Conservation (phyloP, 1,139 yeast species). For the Sugiyamaella novakii region DNA sequence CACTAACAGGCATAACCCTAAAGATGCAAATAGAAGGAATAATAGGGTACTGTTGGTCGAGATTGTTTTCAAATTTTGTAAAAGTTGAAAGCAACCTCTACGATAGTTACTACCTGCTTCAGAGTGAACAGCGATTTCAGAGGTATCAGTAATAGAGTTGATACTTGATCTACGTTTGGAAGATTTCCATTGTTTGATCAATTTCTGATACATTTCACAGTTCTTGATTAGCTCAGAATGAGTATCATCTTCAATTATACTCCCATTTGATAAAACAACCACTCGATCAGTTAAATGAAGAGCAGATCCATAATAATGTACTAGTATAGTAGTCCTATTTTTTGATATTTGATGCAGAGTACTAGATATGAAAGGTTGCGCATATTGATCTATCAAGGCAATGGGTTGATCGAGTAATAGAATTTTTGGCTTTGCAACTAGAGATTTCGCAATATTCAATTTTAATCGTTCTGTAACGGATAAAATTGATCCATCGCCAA, state of each 20-base stretch:
- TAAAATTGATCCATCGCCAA: constrained; percentile 10
- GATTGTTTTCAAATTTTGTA: not conserved
- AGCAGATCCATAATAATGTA: constrained; percentile 7
- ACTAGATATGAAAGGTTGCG: constrained; percentile 15
- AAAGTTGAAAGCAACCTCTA: not conserved
- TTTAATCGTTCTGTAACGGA: constrained; percentile 15
- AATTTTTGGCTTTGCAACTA: constrained; percentile 19
- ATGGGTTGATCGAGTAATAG: constrained; percentile 16
- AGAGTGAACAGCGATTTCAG: no score
- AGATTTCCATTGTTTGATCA: constrained; percentile 13
- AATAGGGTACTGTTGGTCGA: not conserved
- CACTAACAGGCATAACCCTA: not conserved
- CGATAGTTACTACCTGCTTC: no score
- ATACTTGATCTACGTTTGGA: constrained; percentile 9
- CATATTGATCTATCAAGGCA: constrained; percentile 11
- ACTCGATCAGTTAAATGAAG: constrained; percentile 14
- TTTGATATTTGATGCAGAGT: constrained; percentile 17
- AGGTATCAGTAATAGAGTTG: not conserved
- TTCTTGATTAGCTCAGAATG: constrained; percentile 5
- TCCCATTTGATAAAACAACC: constrained; percentile 13
- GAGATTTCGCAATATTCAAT: constrained; percentile 16
- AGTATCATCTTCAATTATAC: constrained; percentile 4
- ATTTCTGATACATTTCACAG: constrained; percentile 4
- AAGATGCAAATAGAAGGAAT: not conserved
- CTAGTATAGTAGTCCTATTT: constrained; percentile 13